phyloP scores from a whole-genome alignment of 2,329 filamentous ascomycete species.

The Herpotrichia juniperi region DNA sequence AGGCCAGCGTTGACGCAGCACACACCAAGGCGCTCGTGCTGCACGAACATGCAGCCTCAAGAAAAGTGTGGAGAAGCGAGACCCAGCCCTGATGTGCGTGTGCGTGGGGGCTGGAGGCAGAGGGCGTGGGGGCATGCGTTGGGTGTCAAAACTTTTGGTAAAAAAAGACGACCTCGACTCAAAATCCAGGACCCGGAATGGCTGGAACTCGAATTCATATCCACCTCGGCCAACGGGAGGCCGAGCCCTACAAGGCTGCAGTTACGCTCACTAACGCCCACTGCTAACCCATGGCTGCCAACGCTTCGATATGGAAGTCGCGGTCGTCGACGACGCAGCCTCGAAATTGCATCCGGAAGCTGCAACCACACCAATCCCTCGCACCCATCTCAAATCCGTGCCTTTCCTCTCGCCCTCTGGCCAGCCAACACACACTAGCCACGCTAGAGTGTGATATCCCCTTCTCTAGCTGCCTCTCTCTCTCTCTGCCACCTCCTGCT shows the following conservation, averaged over 20 bases:
- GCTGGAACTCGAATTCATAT: too few relatives aligned
- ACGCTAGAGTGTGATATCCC: constrained; percentile 3
- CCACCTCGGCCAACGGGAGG: too few relatives aligned
- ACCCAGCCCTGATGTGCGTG: neutral
- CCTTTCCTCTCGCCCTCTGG: neutral
- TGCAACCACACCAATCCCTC: neutral
- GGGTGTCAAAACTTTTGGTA: constrained; percentile 3
- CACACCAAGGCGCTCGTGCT: neutral
- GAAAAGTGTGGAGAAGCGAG: constrained; percentile 7
- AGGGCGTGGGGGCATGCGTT: neutral
- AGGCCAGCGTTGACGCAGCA: neutral
- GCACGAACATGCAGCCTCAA: neutral
- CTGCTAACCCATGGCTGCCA: neutral
- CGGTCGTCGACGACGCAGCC: too few relatives aligned
- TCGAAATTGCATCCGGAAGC: neutral
- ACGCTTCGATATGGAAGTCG: neutral
- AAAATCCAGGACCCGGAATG: too few relatives aligned
- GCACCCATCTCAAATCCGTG: too few relatives aligned
- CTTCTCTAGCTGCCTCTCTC: constrained; percentile 6
- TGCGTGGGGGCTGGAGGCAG: neutral
- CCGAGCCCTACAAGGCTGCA: constrained; percentile 1
- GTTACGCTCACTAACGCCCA: neutral
- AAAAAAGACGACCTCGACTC: too few relatives aligned
- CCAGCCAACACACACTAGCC: constrained; percentile 7
- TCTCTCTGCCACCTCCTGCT: neutral